These are phyloP conservation scores for Globisporangium barbulae DNA, from an alignment of 352 stramenopile species.

Conservation along the genomic window DNA sequence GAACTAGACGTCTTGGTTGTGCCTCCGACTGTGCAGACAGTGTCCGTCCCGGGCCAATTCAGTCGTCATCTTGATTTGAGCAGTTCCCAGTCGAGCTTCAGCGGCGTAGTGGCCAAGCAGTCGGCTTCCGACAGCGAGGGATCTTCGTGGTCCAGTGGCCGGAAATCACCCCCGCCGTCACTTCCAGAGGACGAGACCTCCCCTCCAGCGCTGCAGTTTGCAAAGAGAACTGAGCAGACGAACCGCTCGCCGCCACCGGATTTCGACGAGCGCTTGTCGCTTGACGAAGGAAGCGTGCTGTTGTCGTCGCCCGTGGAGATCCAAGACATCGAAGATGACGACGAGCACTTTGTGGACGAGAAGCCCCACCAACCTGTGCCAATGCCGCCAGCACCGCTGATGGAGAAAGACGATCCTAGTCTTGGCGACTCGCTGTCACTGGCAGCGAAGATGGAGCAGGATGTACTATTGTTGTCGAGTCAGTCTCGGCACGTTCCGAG, in stretches of 20 bases:
- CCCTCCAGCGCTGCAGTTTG: background rate
- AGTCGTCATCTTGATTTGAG: constrained; percentile 4
- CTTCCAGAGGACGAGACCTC: background rate
- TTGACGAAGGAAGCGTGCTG: constrained; percentile 37
- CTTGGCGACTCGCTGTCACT: background rate
- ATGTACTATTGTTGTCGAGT: constrained; percentile 2
- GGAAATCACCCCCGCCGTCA: background rate
- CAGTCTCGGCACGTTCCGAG: constrained; percentile 2
- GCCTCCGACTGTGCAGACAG: constrained; percentile 47
- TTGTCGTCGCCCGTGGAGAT: background rate
- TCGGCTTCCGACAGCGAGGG: background rate
- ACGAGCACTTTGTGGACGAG: background rate
- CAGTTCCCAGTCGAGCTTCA: background rate
- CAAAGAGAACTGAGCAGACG: constrained; percentile 46
- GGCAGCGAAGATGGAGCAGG: background rate
- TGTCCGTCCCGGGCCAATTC: background rate
- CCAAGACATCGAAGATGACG: background rate
- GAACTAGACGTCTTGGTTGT: constrained; percentile 60
- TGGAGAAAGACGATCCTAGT: background rate
- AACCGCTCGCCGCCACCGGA: constrained; percentile 64
- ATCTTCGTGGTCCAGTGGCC: background rate
- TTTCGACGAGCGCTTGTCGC: constrained; percentile 68
- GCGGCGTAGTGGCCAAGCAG: background rate
- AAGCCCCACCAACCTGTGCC: constrained; percentile 16
- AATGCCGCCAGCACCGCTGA: background rate